phyloP scores from a whole-genome alignment of 352 stramenopile genomes.

The Phytophthora sansomeana region DNA sequence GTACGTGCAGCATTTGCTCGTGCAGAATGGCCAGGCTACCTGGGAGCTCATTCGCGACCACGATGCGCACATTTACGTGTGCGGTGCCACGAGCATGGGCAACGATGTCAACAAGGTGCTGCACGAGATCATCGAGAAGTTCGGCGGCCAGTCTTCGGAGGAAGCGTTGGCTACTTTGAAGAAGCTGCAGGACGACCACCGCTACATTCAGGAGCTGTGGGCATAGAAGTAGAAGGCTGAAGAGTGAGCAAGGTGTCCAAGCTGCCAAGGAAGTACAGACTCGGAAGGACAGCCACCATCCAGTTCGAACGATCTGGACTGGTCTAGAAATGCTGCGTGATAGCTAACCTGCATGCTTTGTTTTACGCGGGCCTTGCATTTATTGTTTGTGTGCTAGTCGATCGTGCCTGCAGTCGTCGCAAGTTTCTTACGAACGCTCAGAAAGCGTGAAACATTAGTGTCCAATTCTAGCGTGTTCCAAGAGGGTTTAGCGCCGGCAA shows the following conservation, averaged over 20 bases:
- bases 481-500: constrained; percentile 39
- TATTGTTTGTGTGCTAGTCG: neutral
- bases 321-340: constrained; percentile 34
- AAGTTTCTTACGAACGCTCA: no score
- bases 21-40: constrained; percentile 69
- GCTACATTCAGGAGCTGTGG: constrained; percentile 98
- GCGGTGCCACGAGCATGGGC: constrained; percentile 97
- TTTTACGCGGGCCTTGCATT: constrained; percentile 18
- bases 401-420: neutral
- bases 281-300: constrained; percentile 3
- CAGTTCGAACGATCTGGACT: constrained; percentile 12
- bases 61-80: constrained; percentile 97
- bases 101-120: constrained; percentile 96
- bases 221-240: constrained; percentile 43
- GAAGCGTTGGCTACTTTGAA: constrained; percentile 90
- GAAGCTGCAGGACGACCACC: constrained; percentile 84
- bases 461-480: constrained; percentile 55
- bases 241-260: constrained; percentile 2
- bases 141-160: constrained; percentile 55
- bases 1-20: constrained; percentile 98
- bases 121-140: constrained; percentile 80
- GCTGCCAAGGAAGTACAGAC: constrained; percentile 4
- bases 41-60: constrained; percentile 70
- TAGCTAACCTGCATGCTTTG: constrained; percentile 36
- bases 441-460: no score